A percentile compares a stretch with the other conserved stretches of the same genome.
These are phyloP conservation scores for Colletotrichum sp. DNA, from an alignment of 2,329 filamentous ascomycete genomes.

Conservation along the genomic window DNA sequence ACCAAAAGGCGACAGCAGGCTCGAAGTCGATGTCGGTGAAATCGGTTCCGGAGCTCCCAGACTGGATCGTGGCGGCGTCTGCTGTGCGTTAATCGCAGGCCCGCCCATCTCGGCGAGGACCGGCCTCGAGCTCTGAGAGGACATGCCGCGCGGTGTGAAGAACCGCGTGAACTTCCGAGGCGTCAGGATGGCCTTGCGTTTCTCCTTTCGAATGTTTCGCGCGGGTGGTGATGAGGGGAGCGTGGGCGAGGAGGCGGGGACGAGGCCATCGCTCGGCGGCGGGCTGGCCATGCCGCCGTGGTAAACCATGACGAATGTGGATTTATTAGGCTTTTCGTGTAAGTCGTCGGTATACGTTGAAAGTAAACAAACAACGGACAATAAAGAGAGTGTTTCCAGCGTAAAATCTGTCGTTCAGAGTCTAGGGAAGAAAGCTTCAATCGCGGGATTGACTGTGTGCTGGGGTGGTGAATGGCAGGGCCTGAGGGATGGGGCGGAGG, in stretches of 20 bases:
- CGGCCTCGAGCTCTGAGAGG: conserved; percentile 39
- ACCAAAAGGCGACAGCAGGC: conserved; percentile 2
- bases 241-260: conserved; percentile 22
- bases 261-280: conserved; percentile 22
- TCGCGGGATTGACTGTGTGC: background rate
- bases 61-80: conserved; percentile 13
- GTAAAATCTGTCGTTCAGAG: background rate
- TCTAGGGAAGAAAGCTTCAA: background rate
- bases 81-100: conserved; percentile 37
- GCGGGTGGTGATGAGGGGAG: conserved; percentile 27
- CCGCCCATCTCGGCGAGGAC: conserved; percentile 46
- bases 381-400: background rate
- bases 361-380: background rate
- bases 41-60: background rate
- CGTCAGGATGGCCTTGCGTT: conserved; percentile 56
- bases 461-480: background rate
- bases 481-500: background rate
- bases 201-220: conserved; percentile 42
- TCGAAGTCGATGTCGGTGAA: conserved; percentile 5
- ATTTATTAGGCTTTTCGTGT: background rate
- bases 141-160: conserved; percentile 54
- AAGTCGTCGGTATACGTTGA: background rate
- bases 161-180: conserved; percentile 59
- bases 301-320: conserved; percentile 11
- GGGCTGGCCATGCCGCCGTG: conserved; percentile 22